Conservation (phyloP, 148 eudicot species). For the Fagopyrum tataricum region DNA sequence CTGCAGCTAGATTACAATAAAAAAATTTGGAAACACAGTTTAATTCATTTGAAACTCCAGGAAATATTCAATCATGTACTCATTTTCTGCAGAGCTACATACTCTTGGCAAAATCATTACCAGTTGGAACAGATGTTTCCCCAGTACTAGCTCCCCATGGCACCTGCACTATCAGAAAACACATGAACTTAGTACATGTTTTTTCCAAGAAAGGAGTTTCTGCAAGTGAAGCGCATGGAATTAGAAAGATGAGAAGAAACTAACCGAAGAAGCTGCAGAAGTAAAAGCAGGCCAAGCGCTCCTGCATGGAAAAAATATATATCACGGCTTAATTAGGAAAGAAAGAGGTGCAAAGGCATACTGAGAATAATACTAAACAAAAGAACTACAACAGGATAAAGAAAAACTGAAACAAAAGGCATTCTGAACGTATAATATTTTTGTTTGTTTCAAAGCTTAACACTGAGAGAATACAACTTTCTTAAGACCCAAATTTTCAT, state of each 20-base stretch:
- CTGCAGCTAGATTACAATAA: constrained; percentile 20
- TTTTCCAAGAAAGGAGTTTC: neutral
- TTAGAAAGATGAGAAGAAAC: constrained; percentile 17
- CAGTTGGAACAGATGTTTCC: constrained; percentile 22
- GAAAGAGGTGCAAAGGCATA: neutral
- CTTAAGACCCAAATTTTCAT: neutral
- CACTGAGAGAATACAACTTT: neutral
- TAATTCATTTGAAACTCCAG: neutral
- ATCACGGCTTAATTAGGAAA: neutral
- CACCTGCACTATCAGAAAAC: constrained; percentile 24
- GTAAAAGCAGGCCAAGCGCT: constrained; percentile 61
- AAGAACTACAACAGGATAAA: neutral
- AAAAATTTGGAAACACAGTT: constrained; percentile 7
- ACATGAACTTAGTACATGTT: neutral
- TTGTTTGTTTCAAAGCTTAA: neutral
- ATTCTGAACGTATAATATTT: neutral
- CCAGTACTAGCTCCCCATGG: constrained; percentile 33
- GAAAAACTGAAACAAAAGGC: too few relatives aligned
- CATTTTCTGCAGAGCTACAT: neutral
- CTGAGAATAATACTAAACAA: neutral
- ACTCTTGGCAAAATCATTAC: constrained; percentile 35
- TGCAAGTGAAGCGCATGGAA: neutral
- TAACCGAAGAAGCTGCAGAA: constrained; percentile 47
- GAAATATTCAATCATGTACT: neutral
- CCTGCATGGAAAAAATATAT: constrained; percentile 33